Evolutionary conservation across 208 protist genomes (phyloP).

Genomic region (Chromosphaera perkinsii): DNA sequence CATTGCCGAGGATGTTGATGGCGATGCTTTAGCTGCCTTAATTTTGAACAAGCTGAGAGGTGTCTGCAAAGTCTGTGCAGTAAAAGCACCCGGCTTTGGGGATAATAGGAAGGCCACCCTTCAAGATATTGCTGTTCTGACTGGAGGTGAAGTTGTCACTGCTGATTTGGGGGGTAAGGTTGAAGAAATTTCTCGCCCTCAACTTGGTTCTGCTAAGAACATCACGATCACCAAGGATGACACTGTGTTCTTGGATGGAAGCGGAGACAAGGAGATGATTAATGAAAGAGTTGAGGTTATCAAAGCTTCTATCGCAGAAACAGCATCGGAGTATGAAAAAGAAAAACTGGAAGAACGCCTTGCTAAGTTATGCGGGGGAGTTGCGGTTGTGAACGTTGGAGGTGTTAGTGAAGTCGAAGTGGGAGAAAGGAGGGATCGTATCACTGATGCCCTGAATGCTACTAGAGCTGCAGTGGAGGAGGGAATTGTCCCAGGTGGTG

Average conservation of each 20-base stretch:
- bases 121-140: constrained; percentile 96
- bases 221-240: constrained; percentile 90
- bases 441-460: constrained; percentile 96
- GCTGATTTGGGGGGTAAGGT: constrained; percentile 49
- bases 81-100: constrained; percentile 98
- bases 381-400: constrained; percentile 90
- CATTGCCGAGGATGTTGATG: constrained; percentile 97
- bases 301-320: constrained; percentile 68
- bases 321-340: constrained; percentile 85
- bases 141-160: constrained; percentile 74
- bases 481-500: constrained; percentile 96
- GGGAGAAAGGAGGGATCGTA: constrained; percentile 96
- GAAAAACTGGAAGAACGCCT: constrained; percentile 95
- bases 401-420: constrained; percentile 96
- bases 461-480: constrained; percentile 96
- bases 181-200: constrained; percentile 6
- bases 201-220: constrained; percentile 56
- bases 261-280: constrained; percentile 76
- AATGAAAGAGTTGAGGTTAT: constrained; percentile 84
- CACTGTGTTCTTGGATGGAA: constrained; percentile 91
- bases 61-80: constrained; percentile 49
- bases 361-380: constrained; percentile 91
- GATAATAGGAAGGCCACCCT: constrained; percentile 94
- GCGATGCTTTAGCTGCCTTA: constrained; percentile 88
- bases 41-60: constrained; percentile 83